phyloP scores from a whole-genome alignment of 1,284 basidiomycete species.

The Exobasidium cylindrosporum region DNA sequence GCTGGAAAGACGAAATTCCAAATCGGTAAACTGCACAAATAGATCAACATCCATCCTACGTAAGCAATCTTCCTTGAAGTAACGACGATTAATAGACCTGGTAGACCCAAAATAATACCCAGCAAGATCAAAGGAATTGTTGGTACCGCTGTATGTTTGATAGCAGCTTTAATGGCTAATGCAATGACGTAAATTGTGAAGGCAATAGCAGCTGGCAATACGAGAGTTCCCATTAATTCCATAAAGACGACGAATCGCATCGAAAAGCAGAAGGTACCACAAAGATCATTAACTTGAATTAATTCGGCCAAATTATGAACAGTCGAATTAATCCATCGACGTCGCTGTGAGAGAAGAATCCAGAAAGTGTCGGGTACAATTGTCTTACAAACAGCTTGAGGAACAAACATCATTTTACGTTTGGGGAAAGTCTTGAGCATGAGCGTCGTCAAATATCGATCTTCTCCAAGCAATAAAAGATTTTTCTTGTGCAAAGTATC shows the following conservation, averaged over 20 bases:
- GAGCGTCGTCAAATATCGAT: constrained; percentile 59
- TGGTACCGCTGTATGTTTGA: constrained; percentile 20
- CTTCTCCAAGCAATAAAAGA: constrained; percentile 58
- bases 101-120: constrained; percentile 59
- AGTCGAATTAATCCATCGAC: constrained; percentile 60
- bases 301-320: constrained; percentile 59
- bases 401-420: constrained; percentile 59
- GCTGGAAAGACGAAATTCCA: constrained; percentile 58
- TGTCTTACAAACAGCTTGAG: constrained; percentile 58
- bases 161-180: constrained; percentile 41
- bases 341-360: constrained; percentile 58
- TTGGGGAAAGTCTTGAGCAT: constrained; percentile 60
- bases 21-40: constrained; percentile 57
- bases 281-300: constrained; percentile 58
- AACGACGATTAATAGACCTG: constrained; percentile 58
- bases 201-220: constrained; percentile 58
- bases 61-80: constrained; percentile 57
- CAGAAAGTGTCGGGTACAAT: constrained; percentile 59
- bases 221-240: constrained; percentile 58
- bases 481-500: constrained; percentile 60
- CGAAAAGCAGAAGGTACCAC: constrained; percentile 59
- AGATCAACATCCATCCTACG: constrained; percentile 59
- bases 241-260: constrained; percentile 58
- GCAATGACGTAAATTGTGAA: constrained; percentile 57
- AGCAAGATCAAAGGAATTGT: constrained; percentile 50